Evolutionary conservation across 2,329 filamentous ascomycete species (phyloP), one percentile per base, ranked within the genome.

Genomic region (Colletotrichum eleusines): DNA sequence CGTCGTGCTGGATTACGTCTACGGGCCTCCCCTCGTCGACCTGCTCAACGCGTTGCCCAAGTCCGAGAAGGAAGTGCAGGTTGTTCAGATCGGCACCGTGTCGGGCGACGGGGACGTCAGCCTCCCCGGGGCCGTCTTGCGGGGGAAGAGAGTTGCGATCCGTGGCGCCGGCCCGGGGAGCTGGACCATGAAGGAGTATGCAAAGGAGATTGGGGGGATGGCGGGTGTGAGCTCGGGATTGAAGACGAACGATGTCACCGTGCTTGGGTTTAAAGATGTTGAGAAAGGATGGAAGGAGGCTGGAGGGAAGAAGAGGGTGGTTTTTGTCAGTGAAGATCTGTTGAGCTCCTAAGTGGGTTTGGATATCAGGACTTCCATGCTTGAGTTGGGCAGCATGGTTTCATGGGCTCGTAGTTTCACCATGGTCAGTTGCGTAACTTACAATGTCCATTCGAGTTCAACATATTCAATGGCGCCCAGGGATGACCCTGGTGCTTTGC

Each of bases 1-100:
- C 71, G 81, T 89, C 3, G 81, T 90, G 4, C 78, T 90, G 1
- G 87, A 90, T 74, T 90, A 89, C 74, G 78, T 90, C 9, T 89
- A 86, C 76, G 88, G 87, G 0, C 78, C 81, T 0, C 80, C 83
- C 20, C 77, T 83, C 0, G 73, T 80, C 14, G 81, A 82, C 6
- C 76, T 85, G 12, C 78, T 89, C 9, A 74, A 76, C 6, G 81
- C 80, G 4, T 74, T 87, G 23, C 64, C 68, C 35, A 80, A 77
- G 44, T 79, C 81, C 1, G 76, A 76, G 38, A 81, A 79, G n/a
- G 80, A 84, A 0, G 80, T 87, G 31, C 86, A 88, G 69, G 88
- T 86, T 75, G 83, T 89, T 14, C 83, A 85, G 62, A 85, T 89
- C 65, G 87, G 87, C 6, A 77, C 79, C 1, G 74, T 88, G 53